These are phyloP conservation scores for Hypomontagnella submonticulosa DNA, from an alignment of 495 filamentous ascomycete species.

Conservation along the genomic window DNA sequence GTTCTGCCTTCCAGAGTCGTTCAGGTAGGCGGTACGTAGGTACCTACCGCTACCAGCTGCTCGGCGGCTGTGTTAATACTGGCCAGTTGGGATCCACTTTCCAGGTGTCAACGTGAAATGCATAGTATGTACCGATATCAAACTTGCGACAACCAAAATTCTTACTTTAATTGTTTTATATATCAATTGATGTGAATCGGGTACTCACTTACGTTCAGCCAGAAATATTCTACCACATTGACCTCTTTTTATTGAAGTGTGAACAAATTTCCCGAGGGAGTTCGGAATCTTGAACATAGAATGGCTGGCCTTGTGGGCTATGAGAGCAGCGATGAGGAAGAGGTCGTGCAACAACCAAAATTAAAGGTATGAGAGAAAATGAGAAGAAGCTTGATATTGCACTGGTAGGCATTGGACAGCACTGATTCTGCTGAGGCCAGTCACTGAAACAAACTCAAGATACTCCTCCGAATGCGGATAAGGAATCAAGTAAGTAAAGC, in stretches of 20 bases:
- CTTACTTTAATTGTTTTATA: conserved; percentile 7
- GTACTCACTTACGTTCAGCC: neutral
- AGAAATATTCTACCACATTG: neutral
- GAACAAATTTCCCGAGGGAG: neutral
- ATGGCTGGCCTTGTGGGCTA: conserved; percentile 80
- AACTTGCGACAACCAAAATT: conserved; percentile 11
- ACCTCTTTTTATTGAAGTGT: neutral
- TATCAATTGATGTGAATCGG: neutral
- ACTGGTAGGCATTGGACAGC: conserved; percentile 45
- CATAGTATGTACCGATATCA: conserved; percentile 14
- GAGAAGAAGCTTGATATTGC: conserved; percentile 17
- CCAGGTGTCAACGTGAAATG: too few relatives aligned
- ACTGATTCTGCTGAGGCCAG: conserved; percentile 50
- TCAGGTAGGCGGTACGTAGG: conserved; percentile 17
- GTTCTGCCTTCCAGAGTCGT: conserved; percentile 42
- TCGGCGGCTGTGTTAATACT: neutral
- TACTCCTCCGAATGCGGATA: conserved; percentile 19
- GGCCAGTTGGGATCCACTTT: conserved; percentile 5
- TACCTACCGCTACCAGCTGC: conserved; percentile 13
- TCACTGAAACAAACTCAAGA: conserved; percentile 43
- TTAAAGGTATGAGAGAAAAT: conserved; percentile 49
- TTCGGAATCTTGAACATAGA: neutral
- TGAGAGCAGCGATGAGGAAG: conserved; percentile 82
- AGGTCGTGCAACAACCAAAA: conserved; percentile 45
- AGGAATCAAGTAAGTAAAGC: conserved; percentile 31